phyloP scores from a whole-genome alignment of 208 protist genomes.

The Wallacemonas sp. region DNA sequence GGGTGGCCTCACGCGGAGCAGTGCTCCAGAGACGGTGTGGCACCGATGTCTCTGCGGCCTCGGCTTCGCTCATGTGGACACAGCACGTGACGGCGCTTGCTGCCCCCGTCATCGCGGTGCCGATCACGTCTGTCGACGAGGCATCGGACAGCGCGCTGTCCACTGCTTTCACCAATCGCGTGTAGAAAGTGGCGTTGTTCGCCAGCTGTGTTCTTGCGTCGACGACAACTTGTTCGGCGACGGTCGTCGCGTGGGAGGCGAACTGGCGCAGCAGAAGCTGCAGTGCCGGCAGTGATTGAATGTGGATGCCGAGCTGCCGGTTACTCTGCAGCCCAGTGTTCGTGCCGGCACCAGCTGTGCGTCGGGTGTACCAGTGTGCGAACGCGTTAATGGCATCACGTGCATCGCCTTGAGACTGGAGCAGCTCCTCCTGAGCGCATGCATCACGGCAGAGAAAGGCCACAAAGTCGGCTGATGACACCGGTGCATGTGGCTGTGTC shows the following conservation, averaged over 20 bases:
- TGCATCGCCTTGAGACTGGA: conserved; percentile 56
- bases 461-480: conserved; percentile 47
- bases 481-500: conserved; percentile 35
- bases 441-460: conserved; percentile 52
- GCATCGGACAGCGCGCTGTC: not conserved
- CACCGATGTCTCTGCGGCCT: conserved; percentile 16
- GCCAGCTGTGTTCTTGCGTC: not conserved
- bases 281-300: conserved; percentile 67
- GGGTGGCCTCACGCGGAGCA: not conserved
- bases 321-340: conserved; percentile 15
- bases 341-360: not conserved
- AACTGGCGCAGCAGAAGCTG: conserved; percentile 40
- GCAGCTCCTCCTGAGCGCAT: conserved; percentile 24
- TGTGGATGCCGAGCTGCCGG: conserved; percentile 69
- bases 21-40: not conserved
- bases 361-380: conserved; percentile 39
- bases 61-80: conserved; percentile 20
- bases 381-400: conserved; percentile 67
- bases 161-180: conserved; percentile 16
- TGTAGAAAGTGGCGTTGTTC: conserved; percentile 32
- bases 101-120: not conserved
- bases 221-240: not conserved
- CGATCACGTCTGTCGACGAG: not conserved
- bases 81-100: not conserved
- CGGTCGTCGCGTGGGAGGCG: conserved; percentile 5